Evolutionary conservation across 2,329 filamentous ascomycete species (phyloP), one percentile per base, ranked within the genome.

Genomic region (Ophiosphaerella narmari): DNA sequence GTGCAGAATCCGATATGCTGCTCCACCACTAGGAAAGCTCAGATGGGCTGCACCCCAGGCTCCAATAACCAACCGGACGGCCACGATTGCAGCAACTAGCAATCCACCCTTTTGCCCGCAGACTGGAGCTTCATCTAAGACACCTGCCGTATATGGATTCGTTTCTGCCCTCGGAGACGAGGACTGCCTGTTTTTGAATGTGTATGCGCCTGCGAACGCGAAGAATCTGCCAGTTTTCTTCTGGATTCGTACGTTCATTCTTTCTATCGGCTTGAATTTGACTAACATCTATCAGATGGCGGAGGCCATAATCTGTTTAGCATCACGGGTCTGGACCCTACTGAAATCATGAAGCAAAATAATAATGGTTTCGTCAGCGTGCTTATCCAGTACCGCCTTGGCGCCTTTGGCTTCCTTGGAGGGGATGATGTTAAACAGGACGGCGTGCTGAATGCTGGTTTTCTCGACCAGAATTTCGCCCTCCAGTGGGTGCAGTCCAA

Each of bases 321-420:
- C 32, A 59, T 65, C 9, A 56, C 55, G 7, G 65, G 63, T 31
- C 59, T 70, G 18, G 60, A 72, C 44, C 65, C 67, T 1, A 66
- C 62, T 16, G 63, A 69, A 32, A 62, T 71, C 40, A 66, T 71
- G 60, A 53, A 51, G 24, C 62, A 75, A n/a, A 84, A 82, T 39
- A 66, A 69, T 32, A 72, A 72, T 23, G 60, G 76, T 66, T 54
- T 86, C 40, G 71, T 86, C 12, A 77, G 82, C 46, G 82, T 86
- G 41, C 82, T 81, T 59, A 85, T 86, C 66, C 84, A 85, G 68
- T 86, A 86, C 62, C 79, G 86, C 6, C 81, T 88, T 6, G 84
- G 84, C 0, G 72, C 82, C 0, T 82, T 82, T 59, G 86, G 86
- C 0, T 89, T 88, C 57, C 75, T 89, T 1, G 80, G 83, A 0